Percentiles rank a stretch among this genome's conserved stretches.
Evolutionary conservation across 768 basidiomycete species (phyloP).

Genomic region (Obba rivulosa): DNA sequence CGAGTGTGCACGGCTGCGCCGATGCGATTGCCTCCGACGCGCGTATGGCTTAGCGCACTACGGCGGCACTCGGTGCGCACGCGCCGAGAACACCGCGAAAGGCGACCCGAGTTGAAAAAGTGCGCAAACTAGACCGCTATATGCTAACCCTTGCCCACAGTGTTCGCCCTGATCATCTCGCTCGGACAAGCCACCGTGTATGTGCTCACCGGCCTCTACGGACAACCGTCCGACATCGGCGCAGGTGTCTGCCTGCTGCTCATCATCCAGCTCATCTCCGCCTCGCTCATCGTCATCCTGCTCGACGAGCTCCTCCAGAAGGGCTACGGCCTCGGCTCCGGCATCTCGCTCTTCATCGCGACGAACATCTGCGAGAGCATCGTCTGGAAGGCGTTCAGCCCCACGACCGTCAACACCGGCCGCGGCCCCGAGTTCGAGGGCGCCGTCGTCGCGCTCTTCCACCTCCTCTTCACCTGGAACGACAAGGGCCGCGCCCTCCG

Average conservation of each 20-base stretch:
- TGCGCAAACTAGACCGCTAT: too few species aligned
- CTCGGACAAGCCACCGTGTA: constrained; percentile 97
- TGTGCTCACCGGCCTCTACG: constrained; percentile 95
- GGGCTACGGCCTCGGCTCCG: constrained; percentile 97
- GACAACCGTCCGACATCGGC: constrained; percentile 87
- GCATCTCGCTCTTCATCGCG: constrained; percentile 98
- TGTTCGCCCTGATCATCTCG: constrained; percentile 94
- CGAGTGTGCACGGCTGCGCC: too few species aligned
- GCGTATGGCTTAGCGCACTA: too few species aligned
- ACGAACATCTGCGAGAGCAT: constrained; percentile 99
- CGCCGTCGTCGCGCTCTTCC: constrained; percentile 94
- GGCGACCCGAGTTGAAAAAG: too few species aligned
- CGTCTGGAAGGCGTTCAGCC: constrained; percentile 99
- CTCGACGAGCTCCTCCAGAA: constrained; percentile 99
- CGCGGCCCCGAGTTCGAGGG: constrained; percentile 98
- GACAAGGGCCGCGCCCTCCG: constrained; percentile 96
- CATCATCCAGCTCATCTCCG: constrained; percentile 92
- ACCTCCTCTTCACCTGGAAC: constrained; percentile 96
- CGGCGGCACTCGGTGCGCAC: too few species aligned
- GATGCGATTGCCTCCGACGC: background rate
- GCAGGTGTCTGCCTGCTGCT: constrained; percentile 95
- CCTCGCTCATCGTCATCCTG: constrained; percentile 94
- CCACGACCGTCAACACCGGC: constrained; percentile 96
- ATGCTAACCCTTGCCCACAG: constrained; percentile 36
- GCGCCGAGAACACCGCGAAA: too few species aligned